Base-by-base conservation (phyloP, 2,329 filamentous ascomycete genomes). In the Pestalotiopsis sp. region DNA sequence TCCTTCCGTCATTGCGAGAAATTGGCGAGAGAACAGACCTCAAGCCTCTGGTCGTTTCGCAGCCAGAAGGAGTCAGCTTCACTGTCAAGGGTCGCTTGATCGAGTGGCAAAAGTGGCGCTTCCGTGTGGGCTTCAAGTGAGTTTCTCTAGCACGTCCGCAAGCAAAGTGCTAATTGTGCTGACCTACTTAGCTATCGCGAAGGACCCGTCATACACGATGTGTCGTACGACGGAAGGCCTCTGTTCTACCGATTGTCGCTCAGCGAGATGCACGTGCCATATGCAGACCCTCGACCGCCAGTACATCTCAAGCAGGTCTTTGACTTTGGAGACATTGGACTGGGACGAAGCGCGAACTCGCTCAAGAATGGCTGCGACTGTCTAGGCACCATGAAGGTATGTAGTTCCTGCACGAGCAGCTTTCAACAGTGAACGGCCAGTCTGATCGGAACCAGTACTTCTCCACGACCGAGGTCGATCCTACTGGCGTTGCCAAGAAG, bases 31-130 rank as follows among this genome's bases (percentile, higher is more conserved):
- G 89, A 12, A 79, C 83, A 58, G 87, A 87, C 68, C 75, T 89
- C 27, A 94, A 93, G 79, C 91, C 92, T 5, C 86, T 94, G 75
- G 88, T 93, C 72, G 89, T 95, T 61, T 85, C 89, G 1, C 93
- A 95, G 75, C 86, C 86, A 9, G 76, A 78, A 52, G 77, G 77
- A 7, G 75, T 76, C 4, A 78, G 76, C 12, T 79, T 79, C 71
- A 75, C 75, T 56, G 75, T 79, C 11, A 71, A 77, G 58, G 68
- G 20, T 73, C 76, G 68, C 17, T 45, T 45, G 39, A 45, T 45
- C 39, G 39, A 45, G 17, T 78, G 77, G 76, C 76, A 78, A 66
- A 77, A 77, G 62, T 90, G 88, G 88, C 82, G 85, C 2, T 91
- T 92, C 80, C 81, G 89, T 49, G 85, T 92, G 13, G 85, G 85